These are phyloP conservation scores for Populus euphratica DNA, from an alignment of 345 rosid genomes.

Conservation along the genomic window DNA sequence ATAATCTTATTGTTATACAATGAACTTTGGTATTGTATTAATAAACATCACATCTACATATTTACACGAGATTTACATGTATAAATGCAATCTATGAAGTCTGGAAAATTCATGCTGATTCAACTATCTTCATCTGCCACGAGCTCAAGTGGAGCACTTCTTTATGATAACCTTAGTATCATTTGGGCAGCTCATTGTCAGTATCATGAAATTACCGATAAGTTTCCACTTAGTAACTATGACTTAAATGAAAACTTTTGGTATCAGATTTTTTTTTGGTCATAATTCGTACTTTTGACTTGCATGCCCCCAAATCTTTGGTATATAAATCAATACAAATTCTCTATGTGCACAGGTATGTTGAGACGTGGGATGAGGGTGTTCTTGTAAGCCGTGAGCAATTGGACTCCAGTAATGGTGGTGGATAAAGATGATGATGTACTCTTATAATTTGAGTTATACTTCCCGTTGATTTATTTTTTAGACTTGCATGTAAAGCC, in stretches of 20 bases:
- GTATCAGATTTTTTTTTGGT: too few species aligned
- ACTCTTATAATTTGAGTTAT: background rate
- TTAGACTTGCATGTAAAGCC: background rate
- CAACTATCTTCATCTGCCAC: background rate
- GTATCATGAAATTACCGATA: background rate
- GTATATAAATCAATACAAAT: too few species aligned
- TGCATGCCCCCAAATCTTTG: background rate
- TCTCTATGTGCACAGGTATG: conserved; percentile 35
- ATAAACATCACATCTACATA: background rate
- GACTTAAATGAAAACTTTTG: too few species aligned
- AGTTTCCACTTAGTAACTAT: too few species aligned
- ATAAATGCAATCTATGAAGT: background rate
- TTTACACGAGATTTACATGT: too few species aligned
- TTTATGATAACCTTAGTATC: background rate
- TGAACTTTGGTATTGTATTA: background rate
- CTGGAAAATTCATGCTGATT: background rate
- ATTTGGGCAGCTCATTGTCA: background rate
- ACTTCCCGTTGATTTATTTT: background rate
- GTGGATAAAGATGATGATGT: background rate
- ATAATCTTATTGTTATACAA: background rate
- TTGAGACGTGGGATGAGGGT: conserved; percentile 80
- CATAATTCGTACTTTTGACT: background rate
- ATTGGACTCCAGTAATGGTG: conserved; percentile 34
- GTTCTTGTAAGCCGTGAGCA: conserved; percentile 51
- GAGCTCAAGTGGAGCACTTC: background rate